Evolutionary conservation across 83 land plant genomes (phyloP), one percentile per base, ranked within the genome.

Genomic region (Picea abies): DNA sequence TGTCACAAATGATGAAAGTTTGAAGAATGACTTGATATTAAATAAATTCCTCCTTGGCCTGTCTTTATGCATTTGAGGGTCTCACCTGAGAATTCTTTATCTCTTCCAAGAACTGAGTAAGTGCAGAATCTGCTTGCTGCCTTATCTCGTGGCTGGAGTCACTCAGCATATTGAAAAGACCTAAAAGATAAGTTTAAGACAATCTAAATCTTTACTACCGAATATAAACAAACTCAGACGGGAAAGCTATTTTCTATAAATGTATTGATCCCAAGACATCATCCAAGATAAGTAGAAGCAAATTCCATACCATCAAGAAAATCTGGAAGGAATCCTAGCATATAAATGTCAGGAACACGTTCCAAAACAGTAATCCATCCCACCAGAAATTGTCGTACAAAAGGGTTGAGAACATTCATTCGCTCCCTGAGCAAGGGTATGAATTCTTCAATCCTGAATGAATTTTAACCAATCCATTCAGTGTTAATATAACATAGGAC

Each of bases 331-430:
- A 97, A 97, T 16, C 98, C 99, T 62, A 97, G 90, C 99, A 97
- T 97, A 80, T 97, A 98, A 89, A 97, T 96, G 76, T 97, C 99
- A 23, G 99, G 99, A 82, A 96, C 99, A 82, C 98, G 93, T 81
- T 97, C 99, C 88, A 97, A 80, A 4, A 97, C 99, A 64, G 98
- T 97, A 60, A 97, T 97, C 99, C 99, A 97, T 84, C 98, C 99
- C 29, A 97, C 98, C 89, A 97, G 86, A 88, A 97, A 97, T 63
- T 96, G 99, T 22, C 99, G 97, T 19, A 97, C 99, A 91, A 85
- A 96, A 65, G 98, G 94, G 83, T 94, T 96, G 61, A 97, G 78
- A 79, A 97, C 96, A 89, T 96, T 97, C 99, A 97, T 96, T 0
- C 99, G 92, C 88, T 97, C 99, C 85, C 98, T 91, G 62, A 97